These are phyloP conservation scores for Chaetoceros tenuissimus DNA, from an alignment of 108 stramenopile genomes.

Conservation along the genomic window DNA sequence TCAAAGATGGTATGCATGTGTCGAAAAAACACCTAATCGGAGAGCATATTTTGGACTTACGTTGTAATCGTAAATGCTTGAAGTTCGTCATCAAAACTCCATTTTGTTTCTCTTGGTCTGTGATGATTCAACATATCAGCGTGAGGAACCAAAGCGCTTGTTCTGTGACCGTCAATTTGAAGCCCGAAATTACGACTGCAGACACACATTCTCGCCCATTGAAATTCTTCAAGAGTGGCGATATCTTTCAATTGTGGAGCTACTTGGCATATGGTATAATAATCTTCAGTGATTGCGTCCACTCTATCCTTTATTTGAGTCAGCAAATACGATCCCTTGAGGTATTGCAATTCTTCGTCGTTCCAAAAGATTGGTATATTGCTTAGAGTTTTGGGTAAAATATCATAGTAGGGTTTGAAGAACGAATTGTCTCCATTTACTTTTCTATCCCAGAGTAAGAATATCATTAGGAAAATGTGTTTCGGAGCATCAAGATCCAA, in stretches of 20 bases:
- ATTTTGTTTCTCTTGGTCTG: constrained; percentile 97
- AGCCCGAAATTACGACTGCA: constrained; percentile 97
- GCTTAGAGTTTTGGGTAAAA: constrained; percentile 75
- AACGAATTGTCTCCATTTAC: constrained; percentile 73
- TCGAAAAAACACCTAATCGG: not conserved
- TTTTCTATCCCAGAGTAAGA: constrained; percentile 88
- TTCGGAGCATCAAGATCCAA: constrained; percentile 97
- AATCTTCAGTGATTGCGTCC: constrained; percentile 89
- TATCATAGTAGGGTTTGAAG: constrained; percentile 96
- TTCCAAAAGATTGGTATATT: constrained; percentile 99
- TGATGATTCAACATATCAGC: constrained; percentile 99
- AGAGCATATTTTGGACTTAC: constrained; percentile 20
- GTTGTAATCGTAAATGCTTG: constrained; percentile 98
- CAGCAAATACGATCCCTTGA: constrained; percentile 84
- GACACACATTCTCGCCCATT: constrained; percentile 99
- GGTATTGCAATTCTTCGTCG: constrained; percentile 62
- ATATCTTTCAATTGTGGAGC: constrained; percentile 63
- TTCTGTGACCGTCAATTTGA: constrained; percentile 87
- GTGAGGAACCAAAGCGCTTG: constrained; percentile 96
- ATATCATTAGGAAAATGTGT: constrained; percentile 97
- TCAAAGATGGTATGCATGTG: constrained; percentile 3
- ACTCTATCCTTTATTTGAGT: constrained; percentile 74
- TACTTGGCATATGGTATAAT: constrained; percentile 79
- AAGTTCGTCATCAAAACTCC: constrained; percentile 95
- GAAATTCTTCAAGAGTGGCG: constrained; percentile 89